Evolutionary conservation across 495 filamentous ascomycete species (phyloP).

Genomic region (Podospora comata): DNA sequence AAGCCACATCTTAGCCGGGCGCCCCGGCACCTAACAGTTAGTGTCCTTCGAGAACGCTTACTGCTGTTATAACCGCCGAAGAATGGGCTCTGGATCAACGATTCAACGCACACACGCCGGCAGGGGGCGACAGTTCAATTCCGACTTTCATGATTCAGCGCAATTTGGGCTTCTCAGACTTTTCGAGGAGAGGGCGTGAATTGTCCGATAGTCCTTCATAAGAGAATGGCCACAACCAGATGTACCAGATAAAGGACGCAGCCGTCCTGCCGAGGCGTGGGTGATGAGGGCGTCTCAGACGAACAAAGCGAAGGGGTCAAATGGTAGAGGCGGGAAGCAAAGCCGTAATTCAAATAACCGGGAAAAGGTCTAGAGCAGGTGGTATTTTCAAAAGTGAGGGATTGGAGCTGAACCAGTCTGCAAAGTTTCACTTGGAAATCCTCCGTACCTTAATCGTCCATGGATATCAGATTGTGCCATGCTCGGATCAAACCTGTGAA

Average conservation of each 20-base stretch:
- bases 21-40: background rate
- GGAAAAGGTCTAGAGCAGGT: background rate
- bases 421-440: slow-evolving; percentile 10
- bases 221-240: too few species aligned
- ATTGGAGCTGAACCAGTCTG: slow-evolving; percentile 5
- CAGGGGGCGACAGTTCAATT: background rate
- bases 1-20: too few species aligned
- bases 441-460: slow-evolving; percentile 2
- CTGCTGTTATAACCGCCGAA: background rate
- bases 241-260: background rate
- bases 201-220: background rate
- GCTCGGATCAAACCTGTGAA: background rate
- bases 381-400: slow-evolving; percentile 1
- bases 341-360: background rate
- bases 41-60: background rate
- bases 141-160: background rate
- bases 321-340: slow-evolving; percentile 2
- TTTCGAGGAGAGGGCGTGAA: background rate
- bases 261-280: background rate
- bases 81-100: background rate
- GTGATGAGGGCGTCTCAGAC: background rate
- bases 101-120: background rate
- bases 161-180: background rate
- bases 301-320: slow-evolving; percentile 4
- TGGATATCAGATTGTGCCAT: background rate